These are phyloP conservation scores for Parietichytrium sp. DNA, from an alignment of 108 stramenopile species.

Conservation along the genomic window DNA sequence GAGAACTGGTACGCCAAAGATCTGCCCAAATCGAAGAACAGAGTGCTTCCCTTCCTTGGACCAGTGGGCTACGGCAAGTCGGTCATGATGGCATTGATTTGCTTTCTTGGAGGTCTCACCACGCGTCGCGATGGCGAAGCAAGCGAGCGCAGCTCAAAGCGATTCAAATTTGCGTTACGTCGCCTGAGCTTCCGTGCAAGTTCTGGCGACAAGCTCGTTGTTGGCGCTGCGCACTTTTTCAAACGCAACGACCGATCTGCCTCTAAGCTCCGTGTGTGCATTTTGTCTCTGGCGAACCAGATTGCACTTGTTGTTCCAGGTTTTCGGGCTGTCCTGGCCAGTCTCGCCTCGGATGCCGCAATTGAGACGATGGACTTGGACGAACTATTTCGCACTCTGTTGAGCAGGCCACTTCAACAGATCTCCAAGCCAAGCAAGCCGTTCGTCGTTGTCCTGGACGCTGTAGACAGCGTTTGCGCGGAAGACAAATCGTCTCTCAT, in stretches of 20 bases:
- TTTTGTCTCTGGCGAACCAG: background rate
- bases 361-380: background rate
- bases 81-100: background rate
- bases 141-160: background rate
- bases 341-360: background rate
- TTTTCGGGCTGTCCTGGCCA: background rate
- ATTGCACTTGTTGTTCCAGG: background rate
- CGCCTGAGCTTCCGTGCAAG: too few species aligned
- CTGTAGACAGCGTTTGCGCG: background rate
- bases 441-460: background rate
- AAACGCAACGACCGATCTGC: background rate
- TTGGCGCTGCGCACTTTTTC: background rate
- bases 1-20: background rate
- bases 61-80: conserved; percentile 1
- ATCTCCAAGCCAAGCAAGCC: background rate
- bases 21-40: background rate
- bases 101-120: background rate
- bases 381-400: background rate
- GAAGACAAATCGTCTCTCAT: background rate
- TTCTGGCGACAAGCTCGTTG: background rate
- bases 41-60: background rate
- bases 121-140: background rate
- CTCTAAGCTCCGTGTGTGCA: background rate
- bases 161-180: too few species aligned
- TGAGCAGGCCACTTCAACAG: background rate